phyloP scores from a whole-genome alignment of 768 basidiomycete species.

The Trichaptum fuscoviolaceum region DNA sequence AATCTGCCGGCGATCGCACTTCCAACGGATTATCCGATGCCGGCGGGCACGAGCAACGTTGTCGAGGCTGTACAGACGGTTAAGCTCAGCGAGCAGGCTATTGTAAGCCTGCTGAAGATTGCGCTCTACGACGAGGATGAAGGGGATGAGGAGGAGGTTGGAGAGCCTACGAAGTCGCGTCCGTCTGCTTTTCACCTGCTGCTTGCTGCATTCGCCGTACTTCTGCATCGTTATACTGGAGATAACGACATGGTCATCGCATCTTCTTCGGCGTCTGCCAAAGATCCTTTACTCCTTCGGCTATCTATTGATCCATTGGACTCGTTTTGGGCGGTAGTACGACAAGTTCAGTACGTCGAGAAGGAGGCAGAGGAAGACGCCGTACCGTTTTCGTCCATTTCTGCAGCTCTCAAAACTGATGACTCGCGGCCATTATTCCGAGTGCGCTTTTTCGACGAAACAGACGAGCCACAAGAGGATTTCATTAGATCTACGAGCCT shows the following conservation, averaged over 20 bases:
- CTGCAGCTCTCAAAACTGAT: constrained; percentile 63
- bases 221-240: constrained; percentile 92
- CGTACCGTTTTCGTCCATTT: constrained; percentile 74
- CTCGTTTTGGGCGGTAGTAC: constrained; percentile 85
- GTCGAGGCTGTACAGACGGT: constrained; percentile 80
- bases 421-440: constrained; percentile 74
- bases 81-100: constrained; percentile 68
- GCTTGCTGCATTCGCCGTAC: constrained; percentile 84
- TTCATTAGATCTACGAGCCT: constrained; percentile 77
- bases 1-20: constrained; percentile 85
- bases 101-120: constrained; percentile 76
- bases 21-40: constrained; percentile 93
- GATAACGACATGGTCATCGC: constrained; percentile 93
- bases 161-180: constrained; percentile 28
- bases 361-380: constrained; percentile 76
- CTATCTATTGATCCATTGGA: constrained; percentile 79
- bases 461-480: constrained; percentile 62
- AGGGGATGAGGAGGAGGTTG: constrained; percentile 45
- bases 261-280: constrained; percentile 70
- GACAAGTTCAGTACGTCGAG: constrained; percentile 80
- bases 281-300: constrained; percentile 79
- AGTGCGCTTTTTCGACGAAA: constrained; percentile 96
- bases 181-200: constrained; percentile 90
- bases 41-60: constrained; percentile 63
- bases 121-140: constrained; percentile 64